Base-by-base conservation (phyloP, 2,329 filamentous ascomycete genomes). In the Niveomyces coronatus region DNA sequence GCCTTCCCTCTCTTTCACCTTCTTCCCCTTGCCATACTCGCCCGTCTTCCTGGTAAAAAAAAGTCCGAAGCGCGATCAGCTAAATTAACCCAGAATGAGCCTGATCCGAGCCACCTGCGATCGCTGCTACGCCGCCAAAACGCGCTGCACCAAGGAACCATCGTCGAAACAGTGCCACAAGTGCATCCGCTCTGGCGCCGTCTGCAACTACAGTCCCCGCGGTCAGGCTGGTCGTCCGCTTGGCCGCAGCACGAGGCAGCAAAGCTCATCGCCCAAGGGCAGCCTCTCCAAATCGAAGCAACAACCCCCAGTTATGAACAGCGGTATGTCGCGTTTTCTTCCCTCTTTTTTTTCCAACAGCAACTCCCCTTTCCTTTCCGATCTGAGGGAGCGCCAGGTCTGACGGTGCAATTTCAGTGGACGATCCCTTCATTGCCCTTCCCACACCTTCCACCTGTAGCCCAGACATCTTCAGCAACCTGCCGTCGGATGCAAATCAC, bases 211-310 rank as follows among this genome's bases (percentile, higher is more conserved):
- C 16, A 31, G 30, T 17, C 11, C 54, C 42, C 55, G 55, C 15
- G 51, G 48, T 15, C 36, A 19, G 52, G 51, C 20, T 51, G 40
- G 26, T 45, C 49, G 23, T 47, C 47, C 10, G 45, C 44, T 22
- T 39, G 32, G 16, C 16, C 30, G 16, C 8, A n/a, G n/a, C n/a
- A n/a, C n/a, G n/a, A n/a, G n/a, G n/a, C n/a, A n/a, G n/a, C n/a
- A n/a, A n/a, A n/a, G n/a, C n/a, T n/a, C n/a, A n/a, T n/a, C n/a
- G n/a, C n/a, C n/a, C n/a, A n/a, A n/a, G n/a, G n/a, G n/a, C n/a
- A n/a, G n/a, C n/a, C n/a, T n/a, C n/a, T 17, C 14, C 14, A 11
- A 18, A 31, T 9, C 30, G 9, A 18, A 17, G 9, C 16, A 16
- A n/a, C 30, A 16, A 17, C 4, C 8, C 11, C 13, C 11, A 9